These are phyloP conservation scores for Solanum raphanifolium DNA, from an alignment of 257 asterid genomes.

Conservation along the genomic window DNA sequence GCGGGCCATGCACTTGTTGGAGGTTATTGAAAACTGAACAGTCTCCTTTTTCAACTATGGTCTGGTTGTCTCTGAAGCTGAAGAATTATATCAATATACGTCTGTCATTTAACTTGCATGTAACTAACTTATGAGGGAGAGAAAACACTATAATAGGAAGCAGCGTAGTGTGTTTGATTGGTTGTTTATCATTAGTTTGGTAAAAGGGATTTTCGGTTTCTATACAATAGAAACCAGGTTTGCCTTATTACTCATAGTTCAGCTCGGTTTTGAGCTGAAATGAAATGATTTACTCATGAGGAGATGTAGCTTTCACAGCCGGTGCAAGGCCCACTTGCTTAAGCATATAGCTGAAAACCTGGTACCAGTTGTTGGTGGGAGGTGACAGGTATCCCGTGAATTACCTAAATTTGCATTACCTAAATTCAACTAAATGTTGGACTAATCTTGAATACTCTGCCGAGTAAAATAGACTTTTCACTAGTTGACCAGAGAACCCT, in stretches of 20 bases:
- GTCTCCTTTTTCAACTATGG: neutral
- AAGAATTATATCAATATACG: neutral
- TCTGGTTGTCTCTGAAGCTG: neutral
- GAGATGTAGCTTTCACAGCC: neutral
- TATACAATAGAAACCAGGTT: neutral
- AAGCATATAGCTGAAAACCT: neutral
- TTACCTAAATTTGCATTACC: neutral
- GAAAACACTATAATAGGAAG: neutral
- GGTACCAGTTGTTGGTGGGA: neutral
- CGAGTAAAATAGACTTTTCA: neutral
- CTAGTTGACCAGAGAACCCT: neutral
- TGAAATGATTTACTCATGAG: neutral
- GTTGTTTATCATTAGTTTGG: neutral
- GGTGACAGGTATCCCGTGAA: neutral
- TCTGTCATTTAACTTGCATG: neutral
- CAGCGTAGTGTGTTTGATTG: neutral
- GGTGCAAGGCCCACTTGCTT: neutral
- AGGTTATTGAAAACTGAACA: neutral
- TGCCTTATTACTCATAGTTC: neutral
- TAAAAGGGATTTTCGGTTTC: neutral
- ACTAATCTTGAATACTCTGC: neutral
- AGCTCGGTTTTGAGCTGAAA: neutral
- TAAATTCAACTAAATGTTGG: neutral
- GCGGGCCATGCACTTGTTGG: neutral
- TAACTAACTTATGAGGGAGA: neutral